phyloP scores from a whole-genome alignment of 345 rosid species.

The Brassica incana region DNA sequence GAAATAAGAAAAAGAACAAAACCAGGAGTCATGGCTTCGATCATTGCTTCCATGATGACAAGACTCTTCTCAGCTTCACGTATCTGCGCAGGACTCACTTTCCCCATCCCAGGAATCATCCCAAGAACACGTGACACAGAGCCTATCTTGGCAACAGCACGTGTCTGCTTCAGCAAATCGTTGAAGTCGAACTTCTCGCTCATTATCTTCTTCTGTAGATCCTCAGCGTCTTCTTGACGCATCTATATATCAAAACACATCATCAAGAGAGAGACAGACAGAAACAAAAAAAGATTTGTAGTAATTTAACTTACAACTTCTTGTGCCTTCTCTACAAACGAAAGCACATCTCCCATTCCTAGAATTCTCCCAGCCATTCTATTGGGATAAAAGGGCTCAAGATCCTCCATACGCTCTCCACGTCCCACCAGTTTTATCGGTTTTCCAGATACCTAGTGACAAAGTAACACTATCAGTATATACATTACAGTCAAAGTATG shows the following conservation, averaged over 20 bases:
- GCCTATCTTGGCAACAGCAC: conserved; percentile 94
- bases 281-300: not conserved
- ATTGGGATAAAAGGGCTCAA: conserved; percentile 95
- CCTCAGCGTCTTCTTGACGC: conserved; percentile 97
- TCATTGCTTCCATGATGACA: conserved; percentile 80
- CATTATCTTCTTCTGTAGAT: conserved; percentile 95
- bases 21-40: conserved; percentile 96
- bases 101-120: conserved; percentile 98
- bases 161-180: conserved; percentile 93
- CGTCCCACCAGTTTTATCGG: conserved; percentile 97
- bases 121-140: conserved; percentile 90
- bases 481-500: not conserved
- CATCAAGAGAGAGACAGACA: conserved; percentile 12
- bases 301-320: conserved; percentile 71
- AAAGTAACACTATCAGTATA: conserved; percentile 2
- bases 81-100: conserved; percentile 92
- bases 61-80: conserved; percentile 95
- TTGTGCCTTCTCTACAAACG: conserved; percentile 96
- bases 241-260: conserved; percentile 49
- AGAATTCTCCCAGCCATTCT: conserved; percentile 98
- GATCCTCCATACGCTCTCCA: conserved; percentile 97
- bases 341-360: conserved; percentile 98
- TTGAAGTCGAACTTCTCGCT: conserved; percentile 95
- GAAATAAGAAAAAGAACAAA: not conserved
- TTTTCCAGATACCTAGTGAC: conserved; percentile 96